These are phyloP conservation scores for Ceratobasidium sp. DNA, from an alignment of 1,284 basidiomycete genomes.

Conservation along the genomic window DNA sequence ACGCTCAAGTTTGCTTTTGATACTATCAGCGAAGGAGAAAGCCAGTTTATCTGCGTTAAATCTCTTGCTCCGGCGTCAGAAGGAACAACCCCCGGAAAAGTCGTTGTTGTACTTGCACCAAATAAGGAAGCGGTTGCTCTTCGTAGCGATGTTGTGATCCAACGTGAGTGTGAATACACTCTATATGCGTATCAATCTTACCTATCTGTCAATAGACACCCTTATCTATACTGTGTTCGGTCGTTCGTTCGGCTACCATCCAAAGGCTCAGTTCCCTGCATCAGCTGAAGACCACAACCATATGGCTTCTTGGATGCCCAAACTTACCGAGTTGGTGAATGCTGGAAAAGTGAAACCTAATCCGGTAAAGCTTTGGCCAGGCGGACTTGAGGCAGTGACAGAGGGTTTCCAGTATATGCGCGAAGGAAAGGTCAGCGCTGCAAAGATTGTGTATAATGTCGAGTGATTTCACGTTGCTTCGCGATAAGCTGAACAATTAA, in stretches of 20 bases:
- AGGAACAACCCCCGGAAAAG: slow-evolving; percentile 40
- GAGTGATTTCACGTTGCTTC: slow-evolving; percentile 27
- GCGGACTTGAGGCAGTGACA: slow-evolving; percentile 30
- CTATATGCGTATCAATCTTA: neutral
- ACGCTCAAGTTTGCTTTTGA: slow-evolving; percentile 48
- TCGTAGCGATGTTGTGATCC: slow-evolving; percentile 26
- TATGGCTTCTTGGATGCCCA: slow-evolving; percentile 51
- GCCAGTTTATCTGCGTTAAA: slow-evolving; percentile 9
- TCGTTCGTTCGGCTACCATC: slow-evolving; percentile 49
- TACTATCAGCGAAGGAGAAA: slow-evolving; percentile 34
- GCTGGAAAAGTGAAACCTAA: slow-evolving; percentile 51
- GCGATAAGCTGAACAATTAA: too few relatives aligned
- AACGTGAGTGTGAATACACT: slow-evolving; percentile 7
- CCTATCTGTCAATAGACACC: slow-evolving; percentile 41
- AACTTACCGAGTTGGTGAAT: slow-evolving; percentile 50
- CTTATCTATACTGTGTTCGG: slow-evolving; percentile 51
- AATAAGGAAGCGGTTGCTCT: slow-evolving; percentile 19
- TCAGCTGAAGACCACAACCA: slow-evolving; percentile 53
- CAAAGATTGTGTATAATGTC: slow-evolving; percentile 50
- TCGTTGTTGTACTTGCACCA: slow-evolving; percentile 28
- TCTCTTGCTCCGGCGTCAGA: slow-evolving; percentile 48
- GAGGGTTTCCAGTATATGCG: slow-evolving; percentile 46
- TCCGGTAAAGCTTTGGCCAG: slow-evolving; percentile 50
- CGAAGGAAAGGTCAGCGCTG: slow-evolving; percentile 51
- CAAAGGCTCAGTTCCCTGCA: slow-evolving; percentile 51